phyloP scores from a whole-genome alignment of 1,284 basidiomycete species.

The Vanrija pseudolonga region DNA sequence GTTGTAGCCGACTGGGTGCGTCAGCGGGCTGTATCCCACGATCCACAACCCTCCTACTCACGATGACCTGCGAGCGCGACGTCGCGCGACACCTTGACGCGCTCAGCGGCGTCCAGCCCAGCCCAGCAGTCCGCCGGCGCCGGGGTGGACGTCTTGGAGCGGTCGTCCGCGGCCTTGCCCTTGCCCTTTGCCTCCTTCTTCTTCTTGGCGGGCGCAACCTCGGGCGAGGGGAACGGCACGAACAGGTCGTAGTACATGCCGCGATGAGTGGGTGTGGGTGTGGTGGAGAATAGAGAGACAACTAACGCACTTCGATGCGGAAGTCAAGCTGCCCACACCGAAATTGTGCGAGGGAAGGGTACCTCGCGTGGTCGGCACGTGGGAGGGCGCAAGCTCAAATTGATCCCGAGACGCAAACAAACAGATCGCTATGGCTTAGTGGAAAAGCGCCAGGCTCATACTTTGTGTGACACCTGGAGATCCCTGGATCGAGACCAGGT shows the following conservation, averaged over 20 bases:
- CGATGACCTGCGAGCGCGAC: constrained; percentile 41
- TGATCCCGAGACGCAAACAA: background rate
- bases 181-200: constrained; percentile 33
- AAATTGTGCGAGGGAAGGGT: background rate
- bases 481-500: no score
- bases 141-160: background rate
- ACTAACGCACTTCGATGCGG: background rate
- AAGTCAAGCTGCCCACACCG: background rate
- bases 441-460: no score
- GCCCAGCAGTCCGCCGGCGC: constrained; percentile 34
- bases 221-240: constrained; percentile 38
- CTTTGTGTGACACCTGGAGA: no score
- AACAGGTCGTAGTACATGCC: constrained; percentile 48
- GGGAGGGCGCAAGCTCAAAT: no score
- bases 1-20: constrained; percentile 40
- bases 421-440: background rate
- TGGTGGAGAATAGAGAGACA: background rate
- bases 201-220: constrained; percentile 20
- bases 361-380: background rate
- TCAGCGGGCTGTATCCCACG: background rate
- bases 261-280: background rate
- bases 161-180: constrained; percentile 21
- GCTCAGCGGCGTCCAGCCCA: constrained; percentile 29
- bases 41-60: constrained; percentile 17
- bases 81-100: constrained; percentile 29